Base-by-base conservation (phyloP, 108 stramenopile species). In the Cyclotella baltica region DNA sequence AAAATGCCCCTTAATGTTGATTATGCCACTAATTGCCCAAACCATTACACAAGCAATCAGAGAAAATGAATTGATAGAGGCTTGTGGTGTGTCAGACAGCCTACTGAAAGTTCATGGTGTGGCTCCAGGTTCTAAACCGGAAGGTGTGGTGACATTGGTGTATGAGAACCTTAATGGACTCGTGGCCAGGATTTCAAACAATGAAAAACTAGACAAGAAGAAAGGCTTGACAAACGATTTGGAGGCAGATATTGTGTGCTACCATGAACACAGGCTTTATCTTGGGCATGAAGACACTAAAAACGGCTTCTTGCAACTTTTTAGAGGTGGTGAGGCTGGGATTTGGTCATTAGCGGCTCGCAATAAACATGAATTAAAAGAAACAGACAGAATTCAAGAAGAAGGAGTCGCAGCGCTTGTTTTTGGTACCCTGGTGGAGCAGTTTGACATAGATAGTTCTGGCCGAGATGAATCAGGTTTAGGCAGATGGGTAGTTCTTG, bases 111-210 rank as follows among this genome's bases (percentile, higher is more conserved):
- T 36, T 16, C n/a, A 33, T 50, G n/a, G 47, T 30, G 1, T 29
- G n/a, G n/a, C n/a, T n/a, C n/a, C n/a, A n/a, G n/a, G n/a, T n/a
- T n/a, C n/a, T n/a, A n/a, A n/a, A n/a, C n/a, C n/a, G n/a, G n/a
- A n/a, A n/a, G n/a, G n/a, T n/a, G n/a, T n/a, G n/a, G n/a, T n/a
- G n/a, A n/a, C 43, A 0, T 30, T 73, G 13, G 11, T 73, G 0
- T 73, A 63, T 22, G 72, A 73, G 23, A 73, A 73, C 11, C 13
- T 35, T n/a, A 62, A 73, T 51, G 61, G 72, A 3, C 4, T 73
- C 3, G 16, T 13, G 1, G 11, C 22, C 9, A 62, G 46, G 8
- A 62, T 48, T 10, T 35, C 20, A 35, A 61, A 51, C 51, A 68
- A n/a, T n/a, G n/a, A n/a, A n/a, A n/a, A n/a, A n/a, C n/a, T n/a